Conservation (phyloP, 805 yeast genomes). For the Starmerella davenportii region DNA sequence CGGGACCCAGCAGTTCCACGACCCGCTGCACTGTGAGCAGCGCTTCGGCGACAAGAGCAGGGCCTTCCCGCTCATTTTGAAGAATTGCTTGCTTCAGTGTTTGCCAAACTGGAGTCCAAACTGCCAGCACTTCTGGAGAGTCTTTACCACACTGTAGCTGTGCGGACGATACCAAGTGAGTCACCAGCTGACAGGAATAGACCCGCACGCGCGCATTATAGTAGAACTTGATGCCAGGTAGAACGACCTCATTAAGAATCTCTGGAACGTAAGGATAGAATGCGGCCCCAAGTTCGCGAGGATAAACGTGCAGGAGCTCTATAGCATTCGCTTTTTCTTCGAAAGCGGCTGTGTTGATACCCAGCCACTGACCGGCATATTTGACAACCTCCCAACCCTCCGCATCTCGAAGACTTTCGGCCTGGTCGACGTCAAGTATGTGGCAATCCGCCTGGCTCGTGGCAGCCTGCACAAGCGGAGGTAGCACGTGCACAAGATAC, state of each 20-base stretch:
- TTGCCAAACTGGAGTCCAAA: conserved; percentile 56
- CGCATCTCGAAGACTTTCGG: conserved; percentile 60
- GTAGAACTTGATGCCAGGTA: conserved; percentile 81
- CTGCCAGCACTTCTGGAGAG: conserved; percentile 36
- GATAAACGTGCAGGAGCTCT: conserved; percentile 69
- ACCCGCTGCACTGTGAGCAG: conserved; percentile 55
- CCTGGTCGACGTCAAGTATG: conserved; percentile 72
- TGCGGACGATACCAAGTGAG: conserved; percentile 54
- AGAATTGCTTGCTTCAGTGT: conserved; percentile 46
- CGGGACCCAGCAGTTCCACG: conserved; percentile 47
- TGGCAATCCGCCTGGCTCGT: conserved; percentile 80
- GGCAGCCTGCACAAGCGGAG: conserved; percentile 74
- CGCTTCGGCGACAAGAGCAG: conserved; percentile 63
- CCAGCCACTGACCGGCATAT: conserved; percentile 78
- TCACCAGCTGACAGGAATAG: conserved; percentile 70
- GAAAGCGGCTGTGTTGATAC: conserved; percentile 82
- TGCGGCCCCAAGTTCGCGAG: conserved; percentile 61
- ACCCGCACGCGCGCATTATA: conserved; percentile 88
- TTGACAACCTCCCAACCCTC: conserved; percentile 94
- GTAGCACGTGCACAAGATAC: conserved; percentile 64
- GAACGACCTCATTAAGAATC: conserved; percentile 55
- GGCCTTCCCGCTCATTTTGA: conserved; percentile 53
- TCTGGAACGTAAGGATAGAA: conserved; percentile 72
- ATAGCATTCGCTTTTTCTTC: conserved; percentile 90
- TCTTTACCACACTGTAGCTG: conserved; percentile 32